A percentile compares a stretch with the other conserved stretches of the same genome.
phyloP scores from a whole-genome alignment of 805 yeast genomes.

The Wickerhamiella galacta region DNA sequence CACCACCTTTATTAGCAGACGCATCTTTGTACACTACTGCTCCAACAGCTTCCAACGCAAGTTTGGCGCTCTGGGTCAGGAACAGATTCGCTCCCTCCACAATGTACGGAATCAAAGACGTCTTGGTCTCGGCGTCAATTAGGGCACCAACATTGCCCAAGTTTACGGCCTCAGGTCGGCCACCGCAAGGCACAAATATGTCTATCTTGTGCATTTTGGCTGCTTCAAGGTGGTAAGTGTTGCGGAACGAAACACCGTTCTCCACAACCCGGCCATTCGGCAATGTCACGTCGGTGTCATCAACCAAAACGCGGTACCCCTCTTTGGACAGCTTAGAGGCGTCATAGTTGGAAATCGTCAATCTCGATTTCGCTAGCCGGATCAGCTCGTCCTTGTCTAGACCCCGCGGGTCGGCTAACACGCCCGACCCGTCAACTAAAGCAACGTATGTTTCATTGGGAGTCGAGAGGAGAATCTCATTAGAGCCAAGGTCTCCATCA shows the following conservation, averaged over 20 bases:
- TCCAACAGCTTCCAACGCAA: conserved; percentile 74
- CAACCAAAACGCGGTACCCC: conserved; percentile 75
- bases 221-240: conserved; percentile 67
- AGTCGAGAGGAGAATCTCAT: conserved; percentile 70
- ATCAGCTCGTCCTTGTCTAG: conserved; percentile 62
- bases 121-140: conserved; percentile 57
- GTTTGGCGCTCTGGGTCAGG: conserved; percentile 85
- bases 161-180: conserved; percentile 92
- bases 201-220: conserved; percentile 52
- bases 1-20: conserved; percentile 96
- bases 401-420: conserved; percentile 80
- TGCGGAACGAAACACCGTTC: conserved; percentile 81
- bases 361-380: conserved; percentile 61
- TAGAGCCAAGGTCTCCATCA: conserved; percentile 94
- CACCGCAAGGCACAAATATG: conserved; percentile 95
- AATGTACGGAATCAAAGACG: conserved; percentile 62
- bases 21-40: conserved; percentile 85
- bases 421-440: conserved; percentile 92
- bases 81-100: conserved; percentile 97
- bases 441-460: conserved; percentile 66
- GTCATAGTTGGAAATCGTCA: conserved; percentile 58
- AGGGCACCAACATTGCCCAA: conserved; percentile 60
- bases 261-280: conserved; percentile 64
- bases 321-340: conserved; percentile 43
- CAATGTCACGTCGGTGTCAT: conserved; percentile 59